phyloP scores from a whole-genome alignment of 164 flowering plant species.

The Dillenia suffruticosa region DNA sequence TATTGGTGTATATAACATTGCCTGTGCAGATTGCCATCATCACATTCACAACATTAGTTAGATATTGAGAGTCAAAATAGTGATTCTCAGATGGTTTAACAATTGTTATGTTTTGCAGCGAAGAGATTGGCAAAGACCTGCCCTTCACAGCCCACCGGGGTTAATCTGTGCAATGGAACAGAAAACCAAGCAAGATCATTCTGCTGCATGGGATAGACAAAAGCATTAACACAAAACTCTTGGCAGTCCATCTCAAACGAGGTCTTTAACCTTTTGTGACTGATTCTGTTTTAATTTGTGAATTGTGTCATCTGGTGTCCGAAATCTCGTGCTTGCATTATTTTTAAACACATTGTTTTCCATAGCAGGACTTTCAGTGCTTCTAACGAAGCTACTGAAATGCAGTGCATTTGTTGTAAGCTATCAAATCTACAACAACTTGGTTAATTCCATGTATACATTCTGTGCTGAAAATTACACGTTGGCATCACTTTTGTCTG shows the following conservation, averaged over 20 bases:
- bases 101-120: conserved; percentile 41
- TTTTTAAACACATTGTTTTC: not conserved
- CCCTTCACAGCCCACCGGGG: conserved; percentile 47
- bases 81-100: not conserved
- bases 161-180: conserved; percentile 43
- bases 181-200: conserved; percentile 39
- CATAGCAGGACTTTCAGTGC: conserved; percentile 1
- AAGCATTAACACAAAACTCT: conserved; percentile 4
- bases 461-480: no score
- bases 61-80: no score
- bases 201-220: conserved; percentile 54
- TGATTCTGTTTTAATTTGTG: not conserved
- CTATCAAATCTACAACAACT: no score
- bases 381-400: not conserved
- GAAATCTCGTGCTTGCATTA: not conserved
- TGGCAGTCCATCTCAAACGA: conserved; percentile 7
- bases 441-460: no score
- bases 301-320: not conserved
- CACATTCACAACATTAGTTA: no score
- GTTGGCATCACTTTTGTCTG: no score
- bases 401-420: not conserved
- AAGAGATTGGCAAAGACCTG: conserved; percentile 51
- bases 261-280: not conserved
- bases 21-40: no score
- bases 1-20: no score